phyloP scores from a whole-genome alignment of 1,284 basidiomycete genomes.

The Pholiota adiposa region DNA sequence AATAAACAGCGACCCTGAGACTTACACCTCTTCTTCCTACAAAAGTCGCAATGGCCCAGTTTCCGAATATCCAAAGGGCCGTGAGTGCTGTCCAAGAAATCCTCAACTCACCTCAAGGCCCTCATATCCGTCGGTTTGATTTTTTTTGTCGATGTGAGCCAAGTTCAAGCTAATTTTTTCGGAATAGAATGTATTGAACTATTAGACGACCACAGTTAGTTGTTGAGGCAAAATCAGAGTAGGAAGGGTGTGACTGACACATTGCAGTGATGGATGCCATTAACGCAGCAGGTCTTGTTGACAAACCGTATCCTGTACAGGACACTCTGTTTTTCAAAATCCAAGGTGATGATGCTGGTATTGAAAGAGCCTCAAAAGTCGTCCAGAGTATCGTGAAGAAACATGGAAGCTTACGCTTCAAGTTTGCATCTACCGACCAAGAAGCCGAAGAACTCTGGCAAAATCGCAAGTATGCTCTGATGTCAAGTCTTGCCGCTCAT shows the following conservation, averaged over 20 bases:
- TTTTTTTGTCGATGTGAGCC: not conserved
- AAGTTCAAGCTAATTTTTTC: constrained; percentile 24
- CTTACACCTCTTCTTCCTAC: constrained; percentile 80
- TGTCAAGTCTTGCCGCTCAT: constrained; percentile 68
- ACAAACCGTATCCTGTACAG: constrained; percentile 66
- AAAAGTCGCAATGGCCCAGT: constrained; percentile 74
- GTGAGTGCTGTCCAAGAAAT: constrained; percentile 82
- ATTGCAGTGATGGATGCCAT: constrained; percentile 75
- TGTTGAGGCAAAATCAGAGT: not conserved
- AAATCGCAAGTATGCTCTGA: constrained; percentile 85
- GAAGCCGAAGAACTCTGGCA: constrained; percentile 88
- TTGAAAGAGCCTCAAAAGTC: constrained; percentile 63
- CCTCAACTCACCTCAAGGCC: constrained; percentile 66
- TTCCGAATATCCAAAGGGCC: constrained; percentile 63
- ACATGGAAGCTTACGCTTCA: constrained; percentile 72
- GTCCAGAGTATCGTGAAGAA: constrained; percentile 66
- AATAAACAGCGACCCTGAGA: constrained; percentile 69
- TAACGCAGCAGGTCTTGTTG: constrained; percentile 64
- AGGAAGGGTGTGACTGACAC: not conserved
- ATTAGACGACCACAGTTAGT: constrained; percentile 70
- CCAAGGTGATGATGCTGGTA: constrained; percentile 70
- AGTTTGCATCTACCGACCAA: constrained; percentile 77
- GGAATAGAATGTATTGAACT: constrained; percentile 80
- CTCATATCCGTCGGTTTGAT: constrained; percentile 52
- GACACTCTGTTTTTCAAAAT: constrained; percentile 93